Base-by-base conservation (phyloP, 371 early-diverging fungal species). In the Paraphysoderma sedebokerense region DNA sequence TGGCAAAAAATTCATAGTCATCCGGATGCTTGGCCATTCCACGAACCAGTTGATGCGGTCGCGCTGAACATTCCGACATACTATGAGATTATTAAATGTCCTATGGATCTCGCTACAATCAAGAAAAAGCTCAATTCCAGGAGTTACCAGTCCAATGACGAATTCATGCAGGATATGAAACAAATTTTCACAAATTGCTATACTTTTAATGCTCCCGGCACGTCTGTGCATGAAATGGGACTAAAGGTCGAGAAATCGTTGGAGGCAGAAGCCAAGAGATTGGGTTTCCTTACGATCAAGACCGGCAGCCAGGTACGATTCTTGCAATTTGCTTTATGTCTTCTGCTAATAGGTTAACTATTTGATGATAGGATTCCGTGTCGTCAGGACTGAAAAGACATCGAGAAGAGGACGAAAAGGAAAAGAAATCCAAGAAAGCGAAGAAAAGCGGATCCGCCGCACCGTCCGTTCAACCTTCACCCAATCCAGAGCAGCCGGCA, bases 101-200 rank as follows among this genome's bases (percentile, higher is more conserved):
- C 99, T 0, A 99, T 99, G 97, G 99, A 99, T 56, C 62, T 98
- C 6, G 78, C 82, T 9, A 99, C 99, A 0, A 81, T 99, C 32
- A 71, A 76, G 54, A 68, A 72, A 32, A 91, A 91, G 61, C 62
- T 98, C 12, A 68, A 61, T 13, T 37, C 38, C 0, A 63, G 68
- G 20, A 24, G 22, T 9, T 62, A 62, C 48, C 8, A 34, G 2
- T 35, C 47, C n/a, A n/a, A 50, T n/a, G 44, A 29, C 1, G 55
- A 48, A 22, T 63, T 62, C 44, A 23, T 26, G 9, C 27, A 7
- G 1, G 61, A 63, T 50, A 32, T 61, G 24, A 32, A 46, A n/a
- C 49, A 59, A 19, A 57, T 61, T 11, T 53, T 53, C 42, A 42
- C 51, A 5, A 61, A 61, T 44, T 56, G 57, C 45, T 54, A 49